Percentiles rank a stretch among this genome's conserved stretches.
These are phyloP conservation scores for Mycena metata DNA, from an alignment of 768 basidiomycete species.

Conservation along the genomic window DNA sequence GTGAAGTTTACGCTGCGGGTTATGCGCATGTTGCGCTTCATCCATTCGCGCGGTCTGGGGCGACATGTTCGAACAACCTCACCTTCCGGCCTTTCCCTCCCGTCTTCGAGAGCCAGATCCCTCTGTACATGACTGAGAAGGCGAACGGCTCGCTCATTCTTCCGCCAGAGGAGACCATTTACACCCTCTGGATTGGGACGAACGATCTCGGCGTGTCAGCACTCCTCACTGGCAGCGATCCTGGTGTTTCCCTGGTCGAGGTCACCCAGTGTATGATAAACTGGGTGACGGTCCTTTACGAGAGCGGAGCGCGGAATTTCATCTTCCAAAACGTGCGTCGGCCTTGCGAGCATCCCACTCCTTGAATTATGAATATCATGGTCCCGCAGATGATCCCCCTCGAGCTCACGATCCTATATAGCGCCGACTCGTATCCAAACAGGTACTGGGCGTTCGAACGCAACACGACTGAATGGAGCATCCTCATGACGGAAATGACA, in stretches of 20 bases:
- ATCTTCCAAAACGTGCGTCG: slow-evolving; percentile 77
- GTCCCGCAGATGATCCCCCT: slow-evolving; percentile 76
- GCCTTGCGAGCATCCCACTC: too few species aligned
- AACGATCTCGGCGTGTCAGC: slow-evolving; percentile 72
- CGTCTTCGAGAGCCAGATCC: slow-evolving; percentile 70
- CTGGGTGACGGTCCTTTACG: slow-evolving; percentile 69
- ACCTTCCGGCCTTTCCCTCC: slow-evolving; percentile 71
- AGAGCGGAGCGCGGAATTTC: slow-evolving; percentile 74
- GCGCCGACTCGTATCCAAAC: slow-evolving; percentile 61
- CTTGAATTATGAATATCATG: too few species aligned
- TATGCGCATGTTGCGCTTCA: slow-evolving; percentile 67
- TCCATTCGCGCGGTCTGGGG: slow-evolving; percentile 73
- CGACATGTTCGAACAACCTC: slow-evolving; percentile 74
- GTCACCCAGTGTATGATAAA: slow-evolving; percentile 70
- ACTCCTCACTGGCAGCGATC: slow-evolving; percentile 64
- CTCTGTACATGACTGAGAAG: slow-evolving; percentile 60
- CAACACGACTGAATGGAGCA: slow-evolving; percentile 71
- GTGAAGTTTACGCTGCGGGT: slow-evolving; percentile 65
- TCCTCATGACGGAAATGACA: slow-evolving; percentile 67
- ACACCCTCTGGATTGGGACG: slow-evolving; percentile 78
- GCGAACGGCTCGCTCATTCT: slow-evolving; percentile 57
- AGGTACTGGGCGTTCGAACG: slow-evolving; percentile 63
- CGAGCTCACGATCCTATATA: slow-evolving; percentile 62
- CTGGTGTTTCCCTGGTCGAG: slow-evolving; percentile 67
- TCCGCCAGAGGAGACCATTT: slow-evolving; percentile 63